These are phyloP conservation scores for Gracilaria gracilis DNA, from an alignment of 23 red algal genomes.

Conservation along the genomic window DNA sequence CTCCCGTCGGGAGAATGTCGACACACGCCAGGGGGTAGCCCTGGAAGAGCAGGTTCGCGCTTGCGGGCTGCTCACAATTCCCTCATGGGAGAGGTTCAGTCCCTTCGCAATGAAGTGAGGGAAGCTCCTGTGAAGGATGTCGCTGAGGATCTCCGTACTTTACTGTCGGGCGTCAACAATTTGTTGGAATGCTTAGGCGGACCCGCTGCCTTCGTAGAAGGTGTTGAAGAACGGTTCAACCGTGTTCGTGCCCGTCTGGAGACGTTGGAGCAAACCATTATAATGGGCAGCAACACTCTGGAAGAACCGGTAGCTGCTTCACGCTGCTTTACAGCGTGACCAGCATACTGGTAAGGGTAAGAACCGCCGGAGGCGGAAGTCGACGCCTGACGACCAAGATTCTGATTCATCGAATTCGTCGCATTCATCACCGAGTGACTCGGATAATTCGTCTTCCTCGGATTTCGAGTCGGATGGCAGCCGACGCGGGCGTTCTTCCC, in stretches of 20 bases:
- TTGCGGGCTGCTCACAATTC: not conserved
- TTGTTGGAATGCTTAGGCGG: not conserved
- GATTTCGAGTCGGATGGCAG: not conserved
- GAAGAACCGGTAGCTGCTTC: not conserved
- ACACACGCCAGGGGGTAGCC: not conserved
- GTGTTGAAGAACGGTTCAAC: not conserved
- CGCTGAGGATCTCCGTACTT: not conserved
- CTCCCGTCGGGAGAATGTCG: not conserved
- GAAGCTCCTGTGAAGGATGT: not conserved
- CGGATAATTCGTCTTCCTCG: not conserved
- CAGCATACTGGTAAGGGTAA: too few relatives aligned
- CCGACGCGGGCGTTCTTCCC: not conserved
- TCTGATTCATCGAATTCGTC: conserved; percentile 4
- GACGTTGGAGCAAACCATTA: not conserved
- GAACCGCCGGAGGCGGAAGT: not conserved
- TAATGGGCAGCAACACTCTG: too few relatives aligned
- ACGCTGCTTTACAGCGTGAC: not conserved
- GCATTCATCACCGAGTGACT: not conserved
- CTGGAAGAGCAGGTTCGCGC: conserved; percentile 2
- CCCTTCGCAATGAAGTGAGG: not conserved
- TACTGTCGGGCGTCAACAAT: not conserved
- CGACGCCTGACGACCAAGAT: not conserved
- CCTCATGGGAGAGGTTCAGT: not conserved
- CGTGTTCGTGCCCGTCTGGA: not conserved
- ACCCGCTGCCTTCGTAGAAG: not conserved